Evolutionary conservation across 208 protist species (phyloP).

Genomic region (Herpetomonas tarakana): DNA sequence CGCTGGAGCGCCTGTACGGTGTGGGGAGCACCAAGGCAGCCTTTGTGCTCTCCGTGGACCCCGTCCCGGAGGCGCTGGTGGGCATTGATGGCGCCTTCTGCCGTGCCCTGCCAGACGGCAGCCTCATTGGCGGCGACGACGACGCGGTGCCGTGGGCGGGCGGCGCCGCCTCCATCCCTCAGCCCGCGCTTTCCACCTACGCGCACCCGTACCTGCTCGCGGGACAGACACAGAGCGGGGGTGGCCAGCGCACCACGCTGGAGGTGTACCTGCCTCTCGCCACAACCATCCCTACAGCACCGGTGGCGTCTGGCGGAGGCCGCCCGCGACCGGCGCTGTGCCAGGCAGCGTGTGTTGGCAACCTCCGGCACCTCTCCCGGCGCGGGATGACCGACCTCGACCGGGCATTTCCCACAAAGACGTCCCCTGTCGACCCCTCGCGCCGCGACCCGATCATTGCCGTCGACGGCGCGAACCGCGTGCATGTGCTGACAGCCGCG

Average conservation of each 20-base stretch:
- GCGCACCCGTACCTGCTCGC: slow-evolving; percentile 60
- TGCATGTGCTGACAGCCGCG: slow-evolving; percentile 33
- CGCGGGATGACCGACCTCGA: slow-evolving; percentile 53
- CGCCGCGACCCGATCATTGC: slow-evolving; percentile 32
- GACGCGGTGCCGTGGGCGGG: slow-evolving; percentile 13
- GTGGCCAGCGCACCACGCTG: too few relatives aligned
- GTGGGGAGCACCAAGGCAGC: slow-evolving; percentile 12
- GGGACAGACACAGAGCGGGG: slow-evolving; percentile 17
- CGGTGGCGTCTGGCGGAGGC: slow-evolving; percentile 4
- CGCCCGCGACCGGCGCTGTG: slow-evolving; percentile 6
- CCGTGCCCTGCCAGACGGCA: slow-evolving; percentile 61
- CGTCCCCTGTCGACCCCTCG: slow-evolving; percentile 13
- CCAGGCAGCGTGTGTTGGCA: slow-evolving; percentile 17
- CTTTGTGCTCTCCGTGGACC: slow-evolving; percentile 53
- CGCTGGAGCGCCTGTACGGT: slow-evolving; percentile 14
- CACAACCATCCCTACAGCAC: slow-evolving; percentile 19
- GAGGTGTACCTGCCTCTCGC: slow-evolving; percentile 66
- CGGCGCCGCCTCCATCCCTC: neutral
- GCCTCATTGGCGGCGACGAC: slow-evolving; percentile 33
- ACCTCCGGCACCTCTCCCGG: slow-evolving; percentile 28
- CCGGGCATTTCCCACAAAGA: slow-evolving; percentile 22
- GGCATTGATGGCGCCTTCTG: slow-evolving; percentile 30
- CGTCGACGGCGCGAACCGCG: slow-evolving; percentile 20
- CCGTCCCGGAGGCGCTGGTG: slow-evolving; percentile 61
- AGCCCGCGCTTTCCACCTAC: slow-evolving; percentile 16